Evolutionary conservation across 805 yeast genomes (phyloP).

Genomic region (Candida namnaoensis): DNA sequence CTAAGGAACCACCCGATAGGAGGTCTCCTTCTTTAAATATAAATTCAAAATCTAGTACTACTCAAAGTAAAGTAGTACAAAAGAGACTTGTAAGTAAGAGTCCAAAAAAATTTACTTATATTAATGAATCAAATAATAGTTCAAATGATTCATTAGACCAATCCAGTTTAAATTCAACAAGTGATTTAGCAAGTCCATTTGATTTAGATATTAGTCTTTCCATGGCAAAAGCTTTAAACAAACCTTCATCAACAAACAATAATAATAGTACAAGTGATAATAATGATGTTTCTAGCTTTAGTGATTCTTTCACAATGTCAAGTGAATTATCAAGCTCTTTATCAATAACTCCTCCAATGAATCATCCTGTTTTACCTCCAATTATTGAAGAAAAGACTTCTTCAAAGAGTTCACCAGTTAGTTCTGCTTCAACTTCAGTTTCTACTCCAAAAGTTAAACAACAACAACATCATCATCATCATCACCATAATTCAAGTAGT

Average conservation of each 20-base stretch:
- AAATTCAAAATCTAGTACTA: conserved; percentile 3
- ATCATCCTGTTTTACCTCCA: conserved; percentile 9
- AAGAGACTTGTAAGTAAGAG: conserved; percentile 10
- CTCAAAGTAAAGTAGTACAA: not conserved
- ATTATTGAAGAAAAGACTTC: conserved; percentile 12
- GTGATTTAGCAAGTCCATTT: conserved; percentile 5
- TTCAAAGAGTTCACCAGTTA: too few relatives aligned
- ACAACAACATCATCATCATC: not conserved
- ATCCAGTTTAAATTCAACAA: conserved; percentile 1
- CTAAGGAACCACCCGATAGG: conserved; percentile 40
- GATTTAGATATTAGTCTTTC: conserved; percentile 25
- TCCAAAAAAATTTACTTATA: conserved; percentile 8
- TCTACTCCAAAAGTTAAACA: not conserved
- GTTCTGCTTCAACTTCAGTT: not conserved
- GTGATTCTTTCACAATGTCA: conserved; percentile 17
- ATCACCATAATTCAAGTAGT: not conserved
- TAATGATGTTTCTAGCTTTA: conserved; percentile 12
- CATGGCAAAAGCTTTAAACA: conserved; percentile 22
- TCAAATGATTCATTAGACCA: conserved; percentile 7
- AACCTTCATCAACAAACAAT: not conserved
- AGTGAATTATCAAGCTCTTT: conserved; percentile 15
- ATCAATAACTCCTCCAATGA: conserved; percentile 14
- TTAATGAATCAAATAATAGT: conserved; percentile 2
- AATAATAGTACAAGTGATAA: not conserved
- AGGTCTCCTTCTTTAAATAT: conserved; percentile 28